Base-by-base conservation (phyloP, 2,329 filamentous ascomycete genomes). In the Aspergillus floridensis region DNA sequence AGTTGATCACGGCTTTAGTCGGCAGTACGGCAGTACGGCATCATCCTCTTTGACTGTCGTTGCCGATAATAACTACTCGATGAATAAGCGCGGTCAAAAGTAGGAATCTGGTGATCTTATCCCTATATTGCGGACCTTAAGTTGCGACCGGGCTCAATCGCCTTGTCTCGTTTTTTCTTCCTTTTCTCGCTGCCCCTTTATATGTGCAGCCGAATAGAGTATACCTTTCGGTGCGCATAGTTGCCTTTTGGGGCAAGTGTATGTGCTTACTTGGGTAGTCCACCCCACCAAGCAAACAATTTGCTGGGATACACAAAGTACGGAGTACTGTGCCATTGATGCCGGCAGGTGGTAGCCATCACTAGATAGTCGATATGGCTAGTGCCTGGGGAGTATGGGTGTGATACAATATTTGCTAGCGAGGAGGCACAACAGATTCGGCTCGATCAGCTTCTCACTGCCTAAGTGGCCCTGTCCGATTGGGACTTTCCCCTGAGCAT, bases 341-440 rank as follows among this genome's bases (percentile, higher is more conserved):
- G 38, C 16, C 32, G 16, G 38, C 6, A 44, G 14, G 5, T 8
- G n/a, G n/a, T n/a, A 49, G 4, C 22, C 1, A 26, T 11, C 14
- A 16, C 11, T 16, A 16, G 22, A 6, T 49, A 21, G 24, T 49
- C 22, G n/a, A n/a, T 16, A 29, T 26, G 48, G 21, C 24, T 5
- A n/a, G 31, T 7, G 2, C 19, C 6, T 16, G 21, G 29, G 48
- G 51, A 46, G 21, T 16, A 32, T 46, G 21, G 14, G 12, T 48
- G 59, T 65, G 48, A 59, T 49, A 65, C 63, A 54, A 47, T 26
- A 49, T 59, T 14, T 19, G 26, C 46, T 49, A 62, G 46, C 57
- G 19, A 62, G 41, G 56, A 60, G 53, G 49, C 50, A 59, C 51
- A 22, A 49, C 60, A 58, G 58, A 53, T 49, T 52, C 47, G 50